Evolutionary conservation across 441 rosid species (phyloP), one percentile per base, ranked within the genome.

Genomic region (Biscutella auriculata): DNA sequence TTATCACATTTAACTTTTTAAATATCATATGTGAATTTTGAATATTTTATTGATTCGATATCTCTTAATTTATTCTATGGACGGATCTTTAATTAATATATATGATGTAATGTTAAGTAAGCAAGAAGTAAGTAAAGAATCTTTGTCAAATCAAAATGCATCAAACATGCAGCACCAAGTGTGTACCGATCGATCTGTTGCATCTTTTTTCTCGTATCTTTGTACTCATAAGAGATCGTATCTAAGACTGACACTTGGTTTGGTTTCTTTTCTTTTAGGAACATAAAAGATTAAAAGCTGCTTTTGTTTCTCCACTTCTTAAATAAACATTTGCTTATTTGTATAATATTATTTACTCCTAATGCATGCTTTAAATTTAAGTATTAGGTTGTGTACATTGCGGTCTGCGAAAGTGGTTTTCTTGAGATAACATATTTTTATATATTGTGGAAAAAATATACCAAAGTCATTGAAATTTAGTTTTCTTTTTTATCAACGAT

Each of bases 211-310:
- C 9, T 61, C 63, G 72, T 45, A 60, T 54, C 47, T 68, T 54
- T 47, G 53, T 14, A 29, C 58, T 62, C 48, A 62, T 62, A 62
- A 64, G 73, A 23, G 32, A 62, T 62, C 55, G 73, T 50, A 55
- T 68, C 60, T 36, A 56, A 62, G 68, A 68, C 50, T 62, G 73
- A 68, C 73, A 68, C 64, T 17, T 68, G 73, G 62, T 50, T 35
- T 56, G 17, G 13, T 45, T 60, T 60, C 57, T 53, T 67, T 62
- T 60, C 61, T 53, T 45, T 19, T 58, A 34, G 11, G 37, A 23
- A 36, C 48, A 59, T 59, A 67, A 61, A 62, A n/a, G n/a, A n/a
- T n/a, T n/a, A n/a, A n/a, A n/a, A n/a, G 63, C 13, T 48, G 49
- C n/a, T 42, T 41, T 61, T 41, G 57, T 54, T 61, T 68, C 67